Conservation (phyloP, 106 monocot species). For the Amphibolis antarctica region DNA sequence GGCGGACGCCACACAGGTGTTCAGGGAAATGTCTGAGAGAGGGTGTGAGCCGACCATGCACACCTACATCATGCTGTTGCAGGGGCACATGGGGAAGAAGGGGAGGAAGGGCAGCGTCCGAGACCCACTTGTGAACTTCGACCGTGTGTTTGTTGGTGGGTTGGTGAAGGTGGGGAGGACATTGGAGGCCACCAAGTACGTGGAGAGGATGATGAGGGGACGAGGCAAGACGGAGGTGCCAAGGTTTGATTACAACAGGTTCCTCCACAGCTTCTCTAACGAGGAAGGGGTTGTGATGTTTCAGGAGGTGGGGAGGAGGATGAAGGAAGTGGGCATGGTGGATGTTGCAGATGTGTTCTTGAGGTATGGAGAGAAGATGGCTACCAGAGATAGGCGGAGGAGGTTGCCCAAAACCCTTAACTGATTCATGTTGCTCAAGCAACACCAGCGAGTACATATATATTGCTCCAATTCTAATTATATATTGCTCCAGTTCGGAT, state of each 20-base stretch:
- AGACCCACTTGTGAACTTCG: slow-evolving; percentile 55
- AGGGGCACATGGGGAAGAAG: slow-evolving; percentile 78
- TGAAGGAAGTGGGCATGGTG: slow-evolving; percentile 52
- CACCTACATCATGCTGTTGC: slow-evolving; percentile 80
- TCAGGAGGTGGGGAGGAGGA: slow-evolving; percentile 55
- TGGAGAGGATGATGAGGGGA: slow-evolving; percentile 61
- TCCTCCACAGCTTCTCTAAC: slow-evolving; percentile 62
- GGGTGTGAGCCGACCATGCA: slow-evolving; percentile 78
- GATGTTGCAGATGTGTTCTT: slow-evolving; percentile 68
- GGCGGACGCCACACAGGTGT: slow-evolving; percentile 62
- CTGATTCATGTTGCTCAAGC: no score
- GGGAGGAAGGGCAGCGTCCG: slow-evolving; percentile 70
- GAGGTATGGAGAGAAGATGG: slow-evolving; percentile 79
- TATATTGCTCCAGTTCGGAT: no score
- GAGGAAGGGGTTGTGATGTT: slow-evolving; percentile 78
- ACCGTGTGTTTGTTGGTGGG: slow-evolving; percentile 69
- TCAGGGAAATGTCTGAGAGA: slow-evolving; percentile 52
- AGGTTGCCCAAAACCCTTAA: no score
- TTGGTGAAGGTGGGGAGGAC: slow-evolving; percentile 62
- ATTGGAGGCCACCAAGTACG: slow-evolving; percentile 52
- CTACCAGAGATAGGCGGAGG: slow-evolving; percentile 70
- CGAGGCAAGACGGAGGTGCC: slow-evolving; percentile 41
- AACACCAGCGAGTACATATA: no score
- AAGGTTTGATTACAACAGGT: slow-evolving; percentile 67
- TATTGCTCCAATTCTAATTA: no score